phyloP scores from a whole-genome alignment of 306 rosid genomes.

The Geum urbanum region DNA sequence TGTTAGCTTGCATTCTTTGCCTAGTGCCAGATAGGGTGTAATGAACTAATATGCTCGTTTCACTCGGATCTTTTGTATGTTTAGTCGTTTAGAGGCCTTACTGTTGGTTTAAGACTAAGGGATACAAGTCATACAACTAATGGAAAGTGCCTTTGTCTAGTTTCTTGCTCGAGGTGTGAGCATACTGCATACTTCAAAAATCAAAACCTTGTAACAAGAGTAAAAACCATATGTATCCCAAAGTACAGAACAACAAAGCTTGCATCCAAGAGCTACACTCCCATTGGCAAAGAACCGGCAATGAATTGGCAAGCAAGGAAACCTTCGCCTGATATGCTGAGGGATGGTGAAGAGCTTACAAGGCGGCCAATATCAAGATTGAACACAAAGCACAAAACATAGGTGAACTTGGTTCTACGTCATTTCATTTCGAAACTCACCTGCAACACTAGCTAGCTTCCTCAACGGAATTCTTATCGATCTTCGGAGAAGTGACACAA shows the following conservation, averaged over 20 bases:
- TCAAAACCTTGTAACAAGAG: background rate
- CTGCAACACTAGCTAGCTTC: conserved; percentile 20
- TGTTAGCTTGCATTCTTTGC: background rate
- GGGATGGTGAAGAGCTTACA: background rate
- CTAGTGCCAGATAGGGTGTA: background rate
- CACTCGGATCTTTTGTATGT: background rate
- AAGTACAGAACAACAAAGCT: background rate
- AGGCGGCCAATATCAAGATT: background rate
- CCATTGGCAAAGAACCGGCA: background rate
- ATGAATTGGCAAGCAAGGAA: background rate
- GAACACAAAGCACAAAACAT: background rate
- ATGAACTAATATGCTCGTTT: background rate
- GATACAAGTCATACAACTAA: no score
- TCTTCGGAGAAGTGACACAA: conserved; percentile 22
- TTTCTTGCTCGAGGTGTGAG: no score
- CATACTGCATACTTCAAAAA: no score
- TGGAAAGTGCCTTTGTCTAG: no score
- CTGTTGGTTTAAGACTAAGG: background rate
- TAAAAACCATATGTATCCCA: background rate
- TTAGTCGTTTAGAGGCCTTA: background rate
- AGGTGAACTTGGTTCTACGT: conserved; percentile 9
- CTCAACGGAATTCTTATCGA: conserved; percentile 21
- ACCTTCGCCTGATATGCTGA: background rate
- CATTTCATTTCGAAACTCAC: conserved; percentile 4
- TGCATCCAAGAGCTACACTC: background rate